A percentile compares a stretch with the other conserved stretches of the same genome.
Evolutionary conservation across 1,284 basidiomycete genomes (phyloP).

Genomic region (Ceratorhiza oryzae-sativae): DNA sequence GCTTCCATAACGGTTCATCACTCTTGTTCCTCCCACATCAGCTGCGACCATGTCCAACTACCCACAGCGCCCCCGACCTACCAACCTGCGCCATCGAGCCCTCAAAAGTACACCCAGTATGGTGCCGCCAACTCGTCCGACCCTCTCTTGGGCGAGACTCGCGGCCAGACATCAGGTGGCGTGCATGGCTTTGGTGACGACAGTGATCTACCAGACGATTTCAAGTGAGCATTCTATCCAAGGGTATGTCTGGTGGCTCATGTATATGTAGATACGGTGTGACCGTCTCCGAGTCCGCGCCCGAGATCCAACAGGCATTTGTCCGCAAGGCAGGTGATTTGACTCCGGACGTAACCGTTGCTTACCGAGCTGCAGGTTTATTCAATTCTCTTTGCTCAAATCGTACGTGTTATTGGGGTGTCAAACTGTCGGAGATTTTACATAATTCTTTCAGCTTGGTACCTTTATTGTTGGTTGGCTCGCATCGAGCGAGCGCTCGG

Average conservation of each 20-base stretch:
- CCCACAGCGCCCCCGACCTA: slow-evolving; percentile 34
- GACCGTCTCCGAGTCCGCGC: slow-evolving; percentile 73
- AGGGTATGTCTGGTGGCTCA: not conserved
- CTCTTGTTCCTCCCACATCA: slow-evolving; percentile 9
- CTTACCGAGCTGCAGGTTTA: slow-evolving; percentile 56
- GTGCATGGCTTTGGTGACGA: slow-evolving; percentile 37
- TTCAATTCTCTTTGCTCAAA: slow-evolving; percentile 76
- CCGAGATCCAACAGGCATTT: slow-evolving; percentile 75
- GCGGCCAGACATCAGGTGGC: slow-evolving; percentile 37
- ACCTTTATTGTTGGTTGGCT: slow-evolving; percentile 72
- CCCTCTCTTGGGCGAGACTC: slow-evolving; percentile 19
- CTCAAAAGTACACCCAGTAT: slow-evolving; percentile 36
- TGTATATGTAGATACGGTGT: slow-evolving; percentile 65
- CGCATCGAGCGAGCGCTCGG: slow-evolving; percentile 63
- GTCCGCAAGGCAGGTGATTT: slow-evolving; percentile 64
- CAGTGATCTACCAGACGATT: slow-evolving; percentile 77
- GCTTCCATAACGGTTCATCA: slow-evolving; percentile 18
- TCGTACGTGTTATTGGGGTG: slow-evolving; percentile 56
- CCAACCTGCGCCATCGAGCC: slow-evolving; percentile 32
- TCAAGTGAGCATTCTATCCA: slow-evolving; percentile 65
- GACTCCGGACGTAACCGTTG: not conserved
- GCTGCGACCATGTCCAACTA: slow-evolving; percentile 33
- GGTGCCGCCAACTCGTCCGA: slow-evolving; percentile 24
- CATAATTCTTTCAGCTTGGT: slow-evolving; percentile 58
- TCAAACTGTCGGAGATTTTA: not conserved